Base-by-base conservation (phyloP, 495 filamentous ascomycete genomes). In the Hypoxylon trugodes region DNA sequence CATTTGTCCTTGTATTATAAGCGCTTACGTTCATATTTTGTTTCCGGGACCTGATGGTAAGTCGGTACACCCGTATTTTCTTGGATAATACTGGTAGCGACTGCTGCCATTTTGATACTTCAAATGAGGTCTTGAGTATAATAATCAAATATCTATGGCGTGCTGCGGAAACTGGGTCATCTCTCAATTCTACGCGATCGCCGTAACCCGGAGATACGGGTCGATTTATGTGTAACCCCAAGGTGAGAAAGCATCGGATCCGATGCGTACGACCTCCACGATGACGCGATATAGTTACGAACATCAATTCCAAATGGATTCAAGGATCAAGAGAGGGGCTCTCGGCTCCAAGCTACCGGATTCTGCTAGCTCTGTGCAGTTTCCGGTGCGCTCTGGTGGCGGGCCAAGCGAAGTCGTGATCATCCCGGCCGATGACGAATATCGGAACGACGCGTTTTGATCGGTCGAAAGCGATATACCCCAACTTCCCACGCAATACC, bases 1-100 rank as follows among this genome's bases (percentile, higher is more conserved):
- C 1, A 28, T 9, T n/a, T 3, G 3, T 57, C n/a, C 33, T 6
- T 16, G 22, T 22, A 9, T 19, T 6, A 28, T 2, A 12, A 1
- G 26, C 16, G 48, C 74, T 59, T 60, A 78, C 76, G 59, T 28
- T 78, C 76, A 59, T 66, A 70, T 36, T 71, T 59, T 5, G 76
- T 78, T 61, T 78, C 76, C 0, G 69, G 70, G 5, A 76, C 49
- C 36, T 78, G 76, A 26, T 73, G 54, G 38, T 78, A 78, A 0
- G 70, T 69, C 4, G 73, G 74, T 30, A 76, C 67, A 49, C 56
- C 59, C 21, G 59, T 28, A 43, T 49, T 16, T 22, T 25, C 48
- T 53, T 28, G 62, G 10, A 41, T 35, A 46, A 41, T 45, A 12
- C 62, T 61, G 10, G 61, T 37, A 50, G 55, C 69, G 32, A 68